These are phyloP conservation scores for Paxillus involutus DNA, from an alignment of 768 basidiomycete genomes.

Conservation along the genomic window DNA sequence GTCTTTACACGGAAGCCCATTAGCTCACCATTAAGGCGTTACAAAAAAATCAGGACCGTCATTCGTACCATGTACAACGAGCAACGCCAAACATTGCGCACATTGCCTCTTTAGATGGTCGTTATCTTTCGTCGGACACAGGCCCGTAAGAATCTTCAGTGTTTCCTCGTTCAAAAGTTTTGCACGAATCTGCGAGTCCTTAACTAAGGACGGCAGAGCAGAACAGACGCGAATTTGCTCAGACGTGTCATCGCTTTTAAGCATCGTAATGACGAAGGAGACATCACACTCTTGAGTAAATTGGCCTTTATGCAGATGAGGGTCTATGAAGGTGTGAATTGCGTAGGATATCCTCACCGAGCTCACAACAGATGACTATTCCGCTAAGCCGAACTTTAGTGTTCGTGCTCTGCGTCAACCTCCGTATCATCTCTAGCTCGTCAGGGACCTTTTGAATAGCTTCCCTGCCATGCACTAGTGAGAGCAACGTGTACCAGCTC, in stretches of 20 bases:
- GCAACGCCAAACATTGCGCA: conserved; percentile 1
- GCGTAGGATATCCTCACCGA: background rate
- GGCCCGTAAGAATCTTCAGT: background rate
- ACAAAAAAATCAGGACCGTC: background rate
- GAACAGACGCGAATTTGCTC: conserved; percentile 3
- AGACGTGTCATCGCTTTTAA: background rate
- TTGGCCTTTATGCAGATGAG: background rate
- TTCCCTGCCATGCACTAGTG: conserved; percentile 1
- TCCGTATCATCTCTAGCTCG: background rate
- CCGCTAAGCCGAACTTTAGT: conserved; percentile 2
- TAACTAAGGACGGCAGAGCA: conserved; percentile 1
- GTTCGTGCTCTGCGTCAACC: background rate
- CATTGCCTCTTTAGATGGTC: background rate
- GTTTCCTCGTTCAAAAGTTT: conserved; percentile 1
- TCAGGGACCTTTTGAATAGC: background rate
- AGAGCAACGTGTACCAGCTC: background rate
- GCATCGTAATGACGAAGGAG: background rate
- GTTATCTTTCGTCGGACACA: background rate
- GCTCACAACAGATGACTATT: background rate
- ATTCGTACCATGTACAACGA: background rate
- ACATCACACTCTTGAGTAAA: background rate
- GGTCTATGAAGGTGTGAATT: background rate
- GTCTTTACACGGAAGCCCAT: background rate
- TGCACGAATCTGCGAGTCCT: background rate
- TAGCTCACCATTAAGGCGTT: background rate